phyloP scores from a whole-genome alignment of 257 asterid species.

The Oldenlandia corymbosa region DNA sequence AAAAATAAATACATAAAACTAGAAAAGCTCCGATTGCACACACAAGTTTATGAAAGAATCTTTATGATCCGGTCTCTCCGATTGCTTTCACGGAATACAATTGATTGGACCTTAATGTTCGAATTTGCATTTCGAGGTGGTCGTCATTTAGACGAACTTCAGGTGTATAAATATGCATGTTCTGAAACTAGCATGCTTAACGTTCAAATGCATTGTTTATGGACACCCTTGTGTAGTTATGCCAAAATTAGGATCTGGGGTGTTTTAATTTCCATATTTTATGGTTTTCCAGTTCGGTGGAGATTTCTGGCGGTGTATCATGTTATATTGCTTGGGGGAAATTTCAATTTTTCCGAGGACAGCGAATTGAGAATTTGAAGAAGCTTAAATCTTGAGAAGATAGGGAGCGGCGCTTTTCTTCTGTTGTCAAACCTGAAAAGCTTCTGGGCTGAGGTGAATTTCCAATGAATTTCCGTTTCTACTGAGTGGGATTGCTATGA shows the following conservation, averaged over 20 bases:
- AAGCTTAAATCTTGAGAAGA: constrained; percentile 19
- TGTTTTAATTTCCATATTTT: constrained; percentile 14
- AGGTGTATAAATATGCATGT: constrained; percentile 13
- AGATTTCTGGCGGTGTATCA: constrained; percentile 22
- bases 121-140: constrained; percentile 21
- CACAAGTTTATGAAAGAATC: constrained; percentile 8
- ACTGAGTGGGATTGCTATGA: background rate
- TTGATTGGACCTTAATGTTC: constrained; percentile 17
- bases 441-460: constrained; percentile 32
- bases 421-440: constrained; percentile 16
- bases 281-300: constrained; percentile 12
- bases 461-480: background rate
- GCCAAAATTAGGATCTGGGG: constrained; percentile 29
- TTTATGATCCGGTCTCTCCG: constrained; percentile 48
- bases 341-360: constrained; percentile 14
- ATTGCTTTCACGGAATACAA: background rate
- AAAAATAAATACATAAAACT: no score
- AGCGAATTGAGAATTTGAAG: constrained; percentile 6
- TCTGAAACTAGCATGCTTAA: constrained; percentile 1
- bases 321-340: constrained; percentile 9
- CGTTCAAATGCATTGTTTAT: constrained; percentile 7
- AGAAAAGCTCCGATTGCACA: no score
- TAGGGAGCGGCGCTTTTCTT: constrained; percentile 18
- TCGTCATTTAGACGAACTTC: constrained; percentile 12
- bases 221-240: background rate